These are phyloP conservation scores for Fusarium musae DNA, from an alignment of 2,329 filamentous ascomycete species.

Conservation along the genomic window DNA sequence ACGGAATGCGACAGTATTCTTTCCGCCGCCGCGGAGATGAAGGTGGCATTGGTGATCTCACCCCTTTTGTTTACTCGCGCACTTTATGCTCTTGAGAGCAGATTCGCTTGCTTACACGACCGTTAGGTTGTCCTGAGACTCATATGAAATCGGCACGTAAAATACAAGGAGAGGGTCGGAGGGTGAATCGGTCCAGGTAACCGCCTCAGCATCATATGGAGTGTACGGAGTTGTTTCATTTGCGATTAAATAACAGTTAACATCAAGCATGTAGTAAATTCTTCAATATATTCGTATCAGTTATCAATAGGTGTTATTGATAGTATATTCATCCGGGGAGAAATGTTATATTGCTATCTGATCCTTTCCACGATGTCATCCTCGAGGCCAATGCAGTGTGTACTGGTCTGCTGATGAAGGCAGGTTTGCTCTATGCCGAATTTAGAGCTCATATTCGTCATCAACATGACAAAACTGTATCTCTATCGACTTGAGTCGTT, in stretches of 20 bases:
- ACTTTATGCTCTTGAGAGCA: slow-evolving; percentile 26
- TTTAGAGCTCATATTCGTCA: background rate
- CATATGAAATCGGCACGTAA: slow-evolving; percentile 29
- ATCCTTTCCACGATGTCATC: background rate
- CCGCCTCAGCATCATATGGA: slow-evolving; percentile 14
- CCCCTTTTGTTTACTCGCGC: slow-evolving; percentile 21
- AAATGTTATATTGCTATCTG: background rate
- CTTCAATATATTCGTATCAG: slow-evolving; percentile 11
- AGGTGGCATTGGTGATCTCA: slow-evolving; percentile 17
- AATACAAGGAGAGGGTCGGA: slow-evolving; percentile 21
- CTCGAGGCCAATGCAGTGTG: background rate
- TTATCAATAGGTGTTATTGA: background rate
- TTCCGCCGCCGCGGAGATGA: slow-evolving; percentile 1
- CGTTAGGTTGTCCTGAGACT: slow-evolving; percentile 18
- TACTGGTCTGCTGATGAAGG: background rate
- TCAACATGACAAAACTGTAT: background rate
- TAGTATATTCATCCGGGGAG: background rate
- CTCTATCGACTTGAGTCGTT: background rate
- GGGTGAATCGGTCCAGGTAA: slow-evolving; percentile 6
- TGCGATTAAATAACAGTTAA: slow-evolving; percentile 29
- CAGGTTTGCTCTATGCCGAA: background rate
- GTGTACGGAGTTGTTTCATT: slow-evolving; percentile 28
- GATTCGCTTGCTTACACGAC: slow-evolving; percentile 28
- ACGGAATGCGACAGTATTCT: background rate
- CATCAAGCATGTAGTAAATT: slow-evolving; percentile 22